phyloP scores from a whole-genome alignment of 2,329 filamentous ascomycete species.

The Cyphellophora attinorum region DNA sequence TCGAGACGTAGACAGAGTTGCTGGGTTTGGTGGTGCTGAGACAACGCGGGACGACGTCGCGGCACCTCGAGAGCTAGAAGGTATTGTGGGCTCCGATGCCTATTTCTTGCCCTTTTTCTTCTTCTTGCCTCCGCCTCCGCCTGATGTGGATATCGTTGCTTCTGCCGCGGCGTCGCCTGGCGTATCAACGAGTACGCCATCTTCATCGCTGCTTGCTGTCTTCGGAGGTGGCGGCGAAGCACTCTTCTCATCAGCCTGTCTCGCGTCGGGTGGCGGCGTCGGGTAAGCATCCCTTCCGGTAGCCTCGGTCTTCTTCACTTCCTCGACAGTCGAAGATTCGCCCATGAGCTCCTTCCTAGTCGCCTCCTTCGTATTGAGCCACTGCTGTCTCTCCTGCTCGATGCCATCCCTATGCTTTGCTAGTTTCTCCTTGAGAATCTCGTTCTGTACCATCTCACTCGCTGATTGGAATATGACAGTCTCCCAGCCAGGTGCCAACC shows the following conservation, averaged over 20 bases:
- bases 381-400: slow-evolving; percentile 75
- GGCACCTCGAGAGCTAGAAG: too few relatives aligned
- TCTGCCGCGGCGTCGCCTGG: background rate
- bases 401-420: slow-evolving; percentile 64
- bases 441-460: slow-evolving; percentile 88
- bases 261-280: too few relatives aligned
- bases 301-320: background rate
- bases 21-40: too few relatives aligned
- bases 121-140: slow-evolving; percentile 2
- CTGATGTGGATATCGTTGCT: too few relatives aligned
- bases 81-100: too few relatives aligned
- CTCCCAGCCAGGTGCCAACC: slow-evolving; percentile 80
- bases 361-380: slow-evolving; percentile 68
- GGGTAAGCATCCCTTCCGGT: too few relatives aligned
- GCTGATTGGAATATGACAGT: slow-evolving; percentile 94
- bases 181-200: slow-evolving; percentile 1
- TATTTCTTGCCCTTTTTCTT: slow-evolving; percentile 2
- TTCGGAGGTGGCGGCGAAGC: background rate
- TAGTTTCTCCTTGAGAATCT: slow-evolving; percentile 62
- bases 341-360: slow-evolving; percentile 76
- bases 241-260: background rate
- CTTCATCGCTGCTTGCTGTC: slow-evolving; percentile 2
- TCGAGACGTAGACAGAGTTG: too few relatives aligned
- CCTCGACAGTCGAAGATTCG: too few relatives aligned
- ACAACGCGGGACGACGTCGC: too few relatives aligned